phyloP scores from a whole-genome alignment of 2,329 filamentous ascomycete genomes.

The Pezicula carpinea region DNA sequence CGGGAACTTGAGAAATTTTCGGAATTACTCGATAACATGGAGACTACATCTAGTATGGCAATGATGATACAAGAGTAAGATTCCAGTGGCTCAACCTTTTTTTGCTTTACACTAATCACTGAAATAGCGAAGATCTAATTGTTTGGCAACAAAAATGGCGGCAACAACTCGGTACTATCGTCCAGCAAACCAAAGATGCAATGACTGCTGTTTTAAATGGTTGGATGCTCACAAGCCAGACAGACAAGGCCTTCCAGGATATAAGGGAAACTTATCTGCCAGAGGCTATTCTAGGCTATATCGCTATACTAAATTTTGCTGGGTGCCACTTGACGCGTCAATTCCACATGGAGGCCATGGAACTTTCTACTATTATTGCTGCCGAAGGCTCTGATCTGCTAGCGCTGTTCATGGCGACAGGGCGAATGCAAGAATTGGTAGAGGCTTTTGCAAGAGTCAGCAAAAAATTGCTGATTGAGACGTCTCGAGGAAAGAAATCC shows the following conservation, averaged over 20 bases:
- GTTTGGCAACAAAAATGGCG: conserved; percentile 44
- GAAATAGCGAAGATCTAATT: not conserved
- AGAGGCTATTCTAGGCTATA: conserved; percentile 79
- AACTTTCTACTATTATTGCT: conserved; percentile 72
- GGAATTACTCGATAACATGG: conserved; percentile 60
- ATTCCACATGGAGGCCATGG: conserved; percentile 78
- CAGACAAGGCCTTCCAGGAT: conserved; percentile 10
- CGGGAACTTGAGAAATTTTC: conserved; percentile 66
- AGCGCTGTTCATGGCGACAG: conserved; percentile 56
- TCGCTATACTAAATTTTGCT: conserved; percentile 74
- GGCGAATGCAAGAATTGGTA: conserved; percentile 70
- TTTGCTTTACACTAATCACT: not conserved
- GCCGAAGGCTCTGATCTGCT: conserved; percentile 65
- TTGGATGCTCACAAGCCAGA: conserved; percentile 47
- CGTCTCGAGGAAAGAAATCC: conserved; percentile 43
- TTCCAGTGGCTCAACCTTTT: not conserved
- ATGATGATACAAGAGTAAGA: conserved; percentile 20
- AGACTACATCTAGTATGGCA: conserved; percentile 46
- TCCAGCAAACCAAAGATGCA: conserved; percentile 49
- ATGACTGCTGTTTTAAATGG: conserved; percentile 59
- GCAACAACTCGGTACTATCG: conserved; percentile 46
- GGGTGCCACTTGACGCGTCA: conserved; percentile 72
- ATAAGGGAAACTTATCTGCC: conserved; percentile 78
- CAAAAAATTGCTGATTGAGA: conserved; percentile 38
- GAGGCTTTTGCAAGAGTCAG: conserved; percentile 59